phyloP scores from a whole-genome alignment of 2,329 filamentous ascomycete species.

The Talaromyces sp. region DNA sequence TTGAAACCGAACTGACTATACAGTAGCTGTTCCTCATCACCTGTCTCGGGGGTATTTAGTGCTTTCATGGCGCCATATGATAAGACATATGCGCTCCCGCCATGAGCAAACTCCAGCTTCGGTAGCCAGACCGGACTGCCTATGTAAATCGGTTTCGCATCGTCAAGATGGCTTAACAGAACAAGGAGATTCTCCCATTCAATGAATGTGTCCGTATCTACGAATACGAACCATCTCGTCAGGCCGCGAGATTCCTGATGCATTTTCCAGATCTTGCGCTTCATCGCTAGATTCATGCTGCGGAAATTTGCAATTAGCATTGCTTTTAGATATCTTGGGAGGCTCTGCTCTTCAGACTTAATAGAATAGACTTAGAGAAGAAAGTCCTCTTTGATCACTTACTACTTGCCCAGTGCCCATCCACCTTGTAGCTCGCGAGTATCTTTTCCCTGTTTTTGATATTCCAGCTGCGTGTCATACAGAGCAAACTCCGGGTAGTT shows the following conservation, averaged over 20 bases:
- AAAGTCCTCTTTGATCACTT: background rate
- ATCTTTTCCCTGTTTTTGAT: constrained; percentile 3
- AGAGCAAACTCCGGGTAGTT: constrained; percentile 8
- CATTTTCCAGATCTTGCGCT: constrained; percentile 14
- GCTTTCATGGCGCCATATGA: constrained; percentile 12
- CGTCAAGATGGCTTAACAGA: constrained; percentile 2
- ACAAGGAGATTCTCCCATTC: constrained; percentile 9
- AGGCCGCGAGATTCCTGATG: background rate
- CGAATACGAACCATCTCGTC: constrained; percentile 6
- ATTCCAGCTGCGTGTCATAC: constrained; percentile 13
- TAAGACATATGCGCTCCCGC: constrained; percentile 6
- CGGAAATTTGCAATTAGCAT: background rate
- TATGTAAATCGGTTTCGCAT: background rate
- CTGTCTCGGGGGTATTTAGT: background rate
- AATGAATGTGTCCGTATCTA: constrained; percentile 13
- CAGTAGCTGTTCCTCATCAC: background rate
- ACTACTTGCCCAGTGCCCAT: constrained; percentile 9
- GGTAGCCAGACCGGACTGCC: constrained; percentile 13
- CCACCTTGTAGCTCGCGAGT: constrained; percentile 7
- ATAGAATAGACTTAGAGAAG: too few relatives aligned
- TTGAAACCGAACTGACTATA: constrained; percentile 11
- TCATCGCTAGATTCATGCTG: constrained; percentile 13
- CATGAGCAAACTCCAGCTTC: constrained; percentile 4
- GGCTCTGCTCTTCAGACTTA: background rate
- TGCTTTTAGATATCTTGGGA: background rate